Evolutionary conservation across 179 eudicot genomes (phyloP).

Genomic region (Corrigiola litoralis): DNA sequence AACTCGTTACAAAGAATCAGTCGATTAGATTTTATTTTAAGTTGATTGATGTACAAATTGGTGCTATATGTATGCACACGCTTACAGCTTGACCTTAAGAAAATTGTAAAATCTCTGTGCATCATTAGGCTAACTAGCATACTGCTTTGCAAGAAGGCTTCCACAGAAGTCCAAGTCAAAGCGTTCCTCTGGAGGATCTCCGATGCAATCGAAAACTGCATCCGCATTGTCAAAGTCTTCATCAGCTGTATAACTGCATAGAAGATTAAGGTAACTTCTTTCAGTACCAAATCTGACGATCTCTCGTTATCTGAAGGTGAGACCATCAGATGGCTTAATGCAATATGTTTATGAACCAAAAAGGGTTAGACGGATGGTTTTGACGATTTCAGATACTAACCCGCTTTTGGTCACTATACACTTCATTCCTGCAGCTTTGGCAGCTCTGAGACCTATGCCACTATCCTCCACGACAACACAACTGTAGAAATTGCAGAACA

Average conservation of each 20-base stretch:
- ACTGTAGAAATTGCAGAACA: constrained; percentile 29
- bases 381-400: constrained; percentile 30
- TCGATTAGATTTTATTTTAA: background rate
- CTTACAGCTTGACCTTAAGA: background rate
- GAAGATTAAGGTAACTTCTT: background rate
- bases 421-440: constrained; percentile 98
- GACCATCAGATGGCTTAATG: too few relatives aligned
- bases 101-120: background rate
- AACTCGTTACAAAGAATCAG: constrained; percentile 10
- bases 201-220: constrained; percentile 96
- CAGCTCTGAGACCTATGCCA: constrained; percentile 93
- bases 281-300: background rate
- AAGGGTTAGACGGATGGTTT: background rate
- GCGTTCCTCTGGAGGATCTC: constrained; percentile 92
- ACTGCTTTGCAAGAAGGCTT: constrained; percentile 73
- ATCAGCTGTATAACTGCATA: constrained; percentile 80
- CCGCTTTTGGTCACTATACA: constrained; percentile 97
- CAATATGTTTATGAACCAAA: too few relatives aligned
- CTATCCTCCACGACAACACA: constrained; percentile 97
- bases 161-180: constrained; percentile 82
- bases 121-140: constrained; percentile 24
- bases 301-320: too few relatives aligned
- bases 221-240: constrained; percentile 91
- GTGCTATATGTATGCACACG: background rate
- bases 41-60: background rate